Evolutionary conservation across 2,329 filamentous ascomycete species (phyloP), one percentile per base, ranked within the genome.

Genomic region (Colletotrichum scovillei): DNA sequence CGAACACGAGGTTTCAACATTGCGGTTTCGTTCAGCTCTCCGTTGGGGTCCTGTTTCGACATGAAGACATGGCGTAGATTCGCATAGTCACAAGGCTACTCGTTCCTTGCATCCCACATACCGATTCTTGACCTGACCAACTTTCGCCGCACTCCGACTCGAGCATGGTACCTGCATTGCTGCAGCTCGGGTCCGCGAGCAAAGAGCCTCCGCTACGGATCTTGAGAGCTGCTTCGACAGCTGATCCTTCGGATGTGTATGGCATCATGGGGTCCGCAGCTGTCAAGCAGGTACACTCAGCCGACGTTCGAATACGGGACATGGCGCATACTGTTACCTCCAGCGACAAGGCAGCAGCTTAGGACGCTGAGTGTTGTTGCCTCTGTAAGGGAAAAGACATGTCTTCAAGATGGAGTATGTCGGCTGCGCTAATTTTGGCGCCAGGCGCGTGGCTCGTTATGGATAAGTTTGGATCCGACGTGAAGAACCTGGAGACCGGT

Each of bases 341-440:
- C 12, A 22, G 26, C 16, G 19, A 38, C 22, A 55, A 49, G n/a
- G 38, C 19, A 53, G 59, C 26, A 35, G 22, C 24, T 26, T 22
- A 52, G 30, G 52, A 62, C 22, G 24, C 14, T 38, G 63, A 11
- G 19, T 5, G 19, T 6, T 42, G 38, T 38, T 62, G 35, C 28
- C 57, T 58, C 38, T 22, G 19, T 14, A 59, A 35, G 35, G 14
- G 46, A 3, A 9, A 32, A 22, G 22, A 26, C 30, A 42, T 64
- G 2, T 32, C 24, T 63, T 24, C 59, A 32, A 32, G n/a, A 38
- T 9, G 11, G 22, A 42, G n/a, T 6, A 49, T 49, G 52, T 46
- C 12, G 35, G 56, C n/a, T 65, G 70, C 67, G 70, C 67, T 73
- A 72, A 70, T 60, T 70, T 73, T 73, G 67, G 70, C 67, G 70